A percentile compares a stretch with the other conserved stretches of the same genome.
Evolutionary conservation across 768 basidiomycete species (phyloP).

Genomic region (Termitomyces sp.): DNA sequence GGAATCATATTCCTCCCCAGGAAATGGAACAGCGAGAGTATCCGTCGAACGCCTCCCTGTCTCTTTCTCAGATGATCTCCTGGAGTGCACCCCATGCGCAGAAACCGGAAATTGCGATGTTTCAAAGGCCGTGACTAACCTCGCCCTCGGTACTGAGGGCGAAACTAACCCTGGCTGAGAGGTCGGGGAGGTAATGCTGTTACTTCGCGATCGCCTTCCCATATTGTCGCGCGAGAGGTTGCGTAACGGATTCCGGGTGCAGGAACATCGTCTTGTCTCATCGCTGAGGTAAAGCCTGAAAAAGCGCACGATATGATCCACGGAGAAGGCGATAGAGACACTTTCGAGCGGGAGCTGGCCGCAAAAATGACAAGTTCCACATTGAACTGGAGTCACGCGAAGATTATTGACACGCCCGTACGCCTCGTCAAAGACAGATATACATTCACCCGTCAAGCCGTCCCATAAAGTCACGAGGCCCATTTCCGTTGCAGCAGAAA

Average conservation of each 20-base stretch:
- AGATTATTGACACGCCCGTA: conserved; percentile 56
- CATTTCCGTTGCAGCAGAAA: conserved; percentile 58
- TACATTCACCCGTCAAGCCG: conserved; percentile 54
- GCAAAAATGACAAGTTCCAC: conserved; percentile 64
- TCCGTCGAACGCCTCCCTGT: conserved; percentile 44
- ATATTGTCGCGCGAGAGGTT: conserved; percentile 40
- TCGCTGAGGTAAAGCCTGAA: conserved; percentile 59
- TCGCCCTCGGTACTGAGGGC: conserved; percentile 42
- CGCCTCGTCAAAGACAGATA: conserved; percentile 55
- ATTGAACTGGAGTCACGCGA: conserved; percentile 49
- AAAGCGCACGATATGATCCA: conserved; percentile 57
- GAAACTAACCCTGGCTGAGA: conserved; percentile 38
- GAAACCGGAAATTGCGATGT: conserved; percentile 69
- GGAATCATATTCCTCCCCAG: conserved; percentile 36
- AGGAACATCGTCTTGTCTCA: conserved; percentile 62
- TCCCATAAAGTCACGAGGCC: conserved; percentile 80
- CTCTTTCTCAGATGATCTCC: conserved; percentile 70
- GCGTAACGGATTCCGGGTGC: conserved; percentile 45
- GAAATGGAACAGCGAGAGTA: conserved; percentile 38
- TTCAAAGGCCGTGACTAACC: conserved; percentile 45
- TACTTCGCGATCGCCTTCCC: conserved; percentile 57
- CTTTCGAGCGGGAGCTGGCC: conserved; percentile 63
- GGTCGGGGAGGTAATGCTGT: conserved; percentile 44
- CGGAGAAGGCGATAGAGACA: conserved; percentile 60
- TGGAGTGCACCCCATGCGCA: conserved; percentile 72